phyloP scores from a whole-genome alignment of 1,139 yeast genomes.

The Pichia sp. region DNA sequence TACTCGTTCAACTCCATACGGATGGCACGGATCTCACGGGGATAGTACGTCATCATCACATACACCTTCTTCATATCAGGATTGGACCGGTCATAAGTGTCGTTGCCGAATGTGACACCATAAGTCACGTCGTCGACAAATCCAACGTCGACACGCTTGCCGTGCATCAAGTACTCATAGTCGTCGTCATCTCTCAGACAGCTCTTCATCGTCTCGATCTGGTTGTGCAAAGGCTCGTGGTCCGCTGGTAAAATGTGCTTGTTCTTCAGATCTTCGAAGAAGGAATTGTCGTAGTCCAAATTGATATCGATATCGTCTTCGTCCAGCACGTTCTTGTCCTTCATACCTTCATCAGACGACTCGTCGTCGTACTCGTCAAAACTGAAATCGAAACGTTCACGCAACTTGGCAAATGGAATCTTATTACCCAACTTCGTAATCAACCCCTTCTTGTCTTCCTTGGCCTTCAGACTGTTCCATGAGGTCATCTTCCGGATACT shows the following conservation, averaged over 20 bases:
- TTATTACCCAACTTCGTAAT: slow-evolving; percentile 1
- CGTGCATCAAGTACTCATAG: neutral
- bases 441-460: slow-evolving; percentile 4
- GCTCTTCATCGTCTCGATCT: slow-evolving; percentile 1
- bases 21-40: slow-evolving; percentile 44
- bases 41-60: slow-evolving; percentile 48
- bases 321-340: neutral
- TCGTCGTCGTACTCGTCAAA: slow-evolving; percentile 2
- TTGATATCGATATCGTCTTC: neutral
- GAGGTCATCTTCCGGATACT: neutral
- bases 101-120: slow-evolving; percentile 49
- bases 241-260: neutral
- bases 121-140: slow-evolving; percentile 46
- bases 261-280: neutral
- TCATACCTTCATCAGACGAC: neutral
- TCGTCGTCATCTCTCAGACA: slow-evolving; percentile 10
- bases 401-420: slow-evolving; percentile 6
- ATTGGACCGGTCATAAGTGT: slow-evolving; percentile 50
- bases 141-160: slow-evolving; percentile 29
- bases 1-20: slow-evolving; percentile 50
- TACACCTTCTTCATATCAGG: slow-evolving; percentile 43
- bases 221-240: slow-evolving; percentile 1
- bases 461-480: neutral
- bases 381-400: slow-evolving; percentile 9
- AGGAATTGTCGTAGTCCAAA: neutral